These are phyloP conservation scores for Microbotryum scabiosae DNA, from an alignment of 1,284 basidiomycete species.

Conservation along the genomic window DNA sequence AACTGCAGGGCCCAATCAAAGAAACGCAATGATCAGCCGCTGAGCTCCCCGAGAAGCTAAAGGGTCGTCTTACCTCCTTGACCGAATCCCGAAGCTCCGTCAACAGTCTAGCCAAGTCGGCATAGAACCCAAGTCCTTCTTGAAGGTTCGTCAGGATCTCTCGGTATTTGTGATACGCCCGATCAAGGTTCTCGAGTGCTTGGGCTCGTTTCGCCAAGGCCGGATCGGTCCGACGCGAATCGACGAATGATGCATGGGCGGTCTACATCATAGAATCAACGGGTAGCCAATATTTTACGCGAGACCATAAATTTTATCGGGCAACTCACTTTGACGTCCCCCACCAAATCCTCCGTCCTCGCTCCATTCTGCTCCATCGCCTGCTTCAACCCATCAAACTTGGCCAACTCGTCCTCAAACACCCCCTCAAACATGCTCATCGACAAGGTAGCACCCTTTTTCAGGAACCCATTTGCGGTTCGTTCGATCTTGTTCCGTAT, in stretches of 20 bases:
- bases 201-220: constrained; percentile 72
- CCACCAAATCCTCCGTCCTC: no score
- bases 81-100: constrained; percentile 66
- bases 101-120: constrained; percentile 62
- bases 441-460: no score
- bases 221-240: constrained; percentile 68
- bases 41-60: background rate
- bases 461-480: background rate
- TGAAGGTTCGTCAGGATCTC: constrained; percentile 77
- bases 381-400: no score
- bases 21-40: background rate
- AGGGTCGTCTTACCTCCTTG: constrained; percentile 42
- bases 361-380: no score
- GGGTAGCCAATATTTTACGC: no score
- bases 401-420: no score
- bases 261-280: constrained; percentile 44
- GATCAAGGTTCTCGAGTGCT: constrained; percentile 75
- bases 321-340: no score
- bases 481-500: background rate
- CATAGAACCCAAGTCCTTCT: constrained; percentile 88
- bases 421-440: background rate
- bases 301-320: no score
- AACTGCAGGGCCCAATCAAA: no score
- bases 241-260: constrained; percentile 65
- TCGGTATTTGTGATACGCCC: constrained; percentile 78